These are phyloP conservation scores for Suhomyces taliae DNA, from an alignment of 1,139 yeast genomes.

Conservation along the genomic window DNA sequence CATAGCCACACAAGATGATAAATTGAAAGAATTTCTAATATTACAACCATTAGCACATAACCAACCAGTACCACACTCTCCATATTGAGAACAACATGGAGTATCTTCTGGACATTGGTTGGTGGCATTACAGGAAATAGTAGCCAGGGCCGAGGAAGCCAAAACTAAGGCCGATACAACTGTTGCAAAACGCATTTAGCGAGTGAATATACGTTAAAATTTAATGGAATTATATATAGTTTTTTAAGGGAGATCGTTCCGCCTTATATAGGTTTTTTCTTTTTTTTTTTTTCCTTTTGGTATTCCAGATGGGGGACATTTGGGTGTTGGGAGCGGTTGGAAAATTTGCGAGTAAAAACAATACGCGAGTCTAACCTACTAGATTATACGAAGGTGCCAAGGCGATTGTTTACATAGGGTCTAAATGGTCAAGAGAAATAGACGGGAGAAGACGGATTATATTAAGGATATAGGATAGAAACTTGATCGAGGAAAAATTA, in stretches of 20 bases:
- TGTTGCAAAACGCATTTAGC: slow-evolving; percentile 4
- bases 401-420: too few species aligned
- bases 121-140: slow-evolving; percentile 48
- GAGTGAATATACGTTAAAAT: background rate
- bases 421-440: too few species aligned
- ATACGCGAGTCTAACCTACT: background rate
- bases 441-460: too few species aligned
- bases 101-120: slow-evolving; percentile 62
- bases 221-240: too few species aligned
- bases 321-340: background rate
- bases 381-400: background rate
- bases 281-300: too few species aligned
- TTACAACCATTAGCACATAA: slow-evolving; percentile 84
- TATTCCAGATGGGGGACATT: background rate
- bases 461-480: too few species aligned
- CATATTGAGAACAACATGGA: slow-evolving; percentile 86
- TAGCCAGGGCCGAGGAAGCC: slow-evolving; percentile 8
- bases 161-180: slow-evolving; percentile 9
- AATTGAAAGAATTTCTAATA: slow-evolving; percentile 60
- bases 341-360: background rate
- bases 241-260: background rate
- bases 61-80: slow-evolving; percentile 82
- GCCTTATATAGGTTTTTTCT: background rate
- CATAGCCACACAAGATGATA: slow-evolving; percentile 68
- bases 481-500: background rate